Percentiles rank a stretch among this genome's conserved stretches.
Conservation (phyloP, 208 protist genomes). For the Acanthamoeba triangularis region DNA sequence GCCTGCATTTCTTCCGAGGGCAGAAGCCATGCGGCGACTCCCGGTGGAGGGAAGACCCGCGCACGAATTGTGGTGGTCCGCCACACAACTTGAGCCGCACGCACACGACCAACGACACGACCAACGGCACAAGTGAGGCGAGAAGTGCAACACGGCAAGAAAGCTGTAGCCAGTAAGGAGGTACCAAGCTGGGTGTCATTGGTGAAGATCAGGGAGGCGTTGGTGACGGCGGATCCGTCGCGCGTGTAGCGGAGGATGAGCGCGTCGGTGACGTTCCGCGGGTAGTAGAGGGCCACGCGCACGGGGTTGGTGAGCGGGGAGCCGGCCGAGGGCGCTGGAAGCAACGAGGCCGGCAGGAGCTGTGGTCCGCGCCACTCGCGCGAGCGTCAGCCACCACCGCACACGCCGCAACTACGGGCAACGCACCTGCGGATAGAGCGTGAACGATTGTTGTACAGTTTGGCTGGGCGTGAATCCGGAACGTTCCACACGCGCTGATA, state of each 20-base stretch:
- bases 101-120: not conserved
- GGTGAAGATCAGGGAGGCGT: not conserved
- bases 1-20: not conserved
- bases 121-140: not conserved
- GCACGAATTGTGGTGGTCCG: not conserved
- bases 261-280: not conserved
- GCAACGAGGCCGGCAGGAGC: not conserved
- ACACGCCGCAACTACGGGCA: not conserved
- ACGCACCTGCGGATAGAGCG: conserved; percentile 9
- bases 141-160: too few relatives aligned
- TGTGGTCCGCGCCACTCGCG: not conserved
- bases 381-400: not conserved
- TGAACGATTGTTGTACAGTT: not conserved
- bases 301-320: not conserved
- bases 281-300: not conserved
- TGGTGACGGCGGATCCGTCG: not conserved
- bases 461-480: not conserved
- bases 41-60: not conserved
- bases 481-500: not conserved
- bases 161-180: too few relatives aligned
- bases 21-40: not conserved
- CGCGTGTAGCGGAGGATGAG: not conserved
- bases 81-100: not conserved
- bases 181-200: conserved; percentile 26
- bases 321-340: not conserved